phyloP scores from a whole-genome alignment of 306 rosid genomes.

The Argentina anserina region DNA sequence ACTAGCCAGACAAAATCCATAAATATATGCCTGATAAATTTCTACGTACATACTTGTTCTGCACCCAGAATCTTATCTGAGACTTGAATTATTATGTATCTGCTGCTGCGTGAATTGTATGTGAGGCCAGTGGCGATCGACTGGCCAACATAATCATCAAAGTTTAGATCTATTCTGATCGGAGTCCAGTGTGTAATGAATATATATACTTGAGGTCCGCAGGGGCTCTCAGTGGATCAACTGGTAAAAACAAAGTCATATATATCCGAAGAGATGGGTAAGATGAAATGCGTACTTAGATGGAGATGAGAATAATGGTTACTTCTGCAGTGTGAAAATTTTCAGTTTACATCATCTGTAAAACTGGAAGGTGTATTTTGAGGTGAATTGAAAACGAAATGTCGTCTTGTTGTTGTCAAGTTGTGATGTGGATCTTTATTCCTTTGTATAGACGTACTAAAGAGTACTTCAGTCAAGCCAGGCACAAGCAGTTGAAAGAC shows the following conservation, averaged over 20 bases:
- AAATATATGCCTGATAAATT: background rate
- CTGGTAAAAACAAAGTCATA: background rate
- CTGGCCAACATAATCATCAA: conserved; percentile 3
- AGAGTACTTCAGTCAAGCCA: background rate
- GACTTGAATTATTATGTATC: background rate
- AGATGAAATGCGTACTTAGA: background rate
- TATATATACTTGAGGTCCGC: background rate
- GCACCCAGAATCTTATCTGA: background rate
- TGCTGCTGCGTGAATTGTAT: background rate
- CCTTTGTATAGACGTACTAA: background rate
- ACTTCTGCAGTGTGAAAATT: background rate
- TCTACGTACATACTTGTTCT: background rate
- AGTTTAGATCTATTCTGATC: background rate
- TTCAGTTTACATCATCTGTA: background rate
- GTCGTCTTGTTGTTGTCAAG: background rate
- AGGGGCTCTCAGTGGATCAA: background rate
- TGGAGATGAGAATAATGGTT: background rate
- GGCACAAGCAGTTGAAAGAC: conserved; percentile 3
- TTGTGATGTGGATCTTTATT: background rate
- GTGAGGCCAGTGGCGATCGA: background rate
- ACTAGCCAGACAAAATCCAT: background rate
- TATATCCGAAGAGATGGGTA: background rate
- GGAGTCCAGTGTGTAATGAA: background rate
- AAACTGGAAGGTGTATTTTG: background rate
- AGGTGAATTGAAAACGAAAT: background rate